Conservation (phyloP, 2,329 filamentous ascomycete species). For the Penicillium polonicum region DNA sequence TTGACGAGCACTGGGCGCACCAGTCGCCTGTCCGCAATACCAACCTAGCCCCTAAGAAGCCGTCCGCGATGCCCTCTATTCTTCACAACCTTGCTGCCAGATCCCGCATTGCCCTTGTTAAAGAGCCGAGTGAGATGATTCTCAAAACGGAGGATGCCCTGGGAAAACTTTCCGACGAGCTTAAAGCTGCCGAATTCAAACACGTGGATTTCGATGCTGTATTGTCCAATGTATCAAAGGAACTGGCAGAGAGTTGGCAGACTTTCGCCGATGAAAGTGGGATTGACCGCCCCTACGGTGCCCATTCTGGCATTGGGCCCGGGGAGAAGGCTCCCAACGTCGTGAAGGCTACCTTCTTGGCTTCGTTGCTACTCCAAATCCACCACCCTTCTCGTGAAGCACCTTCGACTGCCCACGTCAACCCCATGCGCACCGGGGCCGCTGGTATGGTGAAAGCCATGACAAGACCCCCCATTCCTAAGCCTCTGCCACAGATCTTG, state of each 20-base stretch:
- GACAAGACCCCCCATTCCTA: slow-evolving; percentile 27
- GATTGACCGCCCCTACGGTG: slow-evolving; percentile 29
- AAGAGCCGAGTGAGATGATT: slow-evolving; percentile 70
- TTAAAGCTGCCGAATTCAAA: slow-evolving; percentile 33
- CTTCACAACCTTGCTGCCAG: slow-evolving; percentile 66
- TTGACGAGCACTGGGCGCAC: slow-evolving; percentile 41
- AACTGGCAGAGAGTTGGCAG: slow-evolving; percentile 39
- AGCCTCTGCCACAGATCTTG: slow-evolving; percentile 69
- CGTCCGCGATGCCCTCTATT: slow-evolving; percentile 66
- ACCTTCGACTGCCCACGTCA: slow-evolving; percentile 22
- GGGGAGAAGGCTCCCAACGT: slow-evolving; percentile 62
- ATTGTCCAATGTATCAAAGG: slow-evolving; percentile 37
- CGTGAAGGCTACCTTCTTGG: slow-evolving; percentile 76
- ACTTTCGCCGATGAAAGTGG: slow-evolving; percentile 44
- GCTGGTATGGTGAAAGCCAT: slow-evolving; percentile 33
- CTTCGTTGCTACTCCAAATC: slow-evolving; percentile 72
- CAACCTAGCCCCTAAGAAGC: slow-evolving; percentile 45
- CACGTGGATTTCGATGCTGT: slow-evolving; percentile 32
- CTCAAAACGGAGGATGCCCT: slow-evolving; percentile 73
- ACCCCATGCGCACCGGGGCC: slow-evolving; percentile 27
- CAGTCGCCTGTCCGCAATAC: slow-evolving; percentile 35
- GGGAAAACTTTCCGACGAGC: slow-evolving; percentile 58
- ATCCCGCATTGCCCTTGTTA: slow-evolving; percentile 58
- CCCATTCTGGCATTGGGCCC: slow-evolving; percentile 64
- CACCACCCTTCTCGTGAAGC: slow-evolving; percentile 63